phyloP scores from a whole-genome alignment of 2,329 filamentous ascomycete genomes.

The Trichoderma polysporum region DNA sequence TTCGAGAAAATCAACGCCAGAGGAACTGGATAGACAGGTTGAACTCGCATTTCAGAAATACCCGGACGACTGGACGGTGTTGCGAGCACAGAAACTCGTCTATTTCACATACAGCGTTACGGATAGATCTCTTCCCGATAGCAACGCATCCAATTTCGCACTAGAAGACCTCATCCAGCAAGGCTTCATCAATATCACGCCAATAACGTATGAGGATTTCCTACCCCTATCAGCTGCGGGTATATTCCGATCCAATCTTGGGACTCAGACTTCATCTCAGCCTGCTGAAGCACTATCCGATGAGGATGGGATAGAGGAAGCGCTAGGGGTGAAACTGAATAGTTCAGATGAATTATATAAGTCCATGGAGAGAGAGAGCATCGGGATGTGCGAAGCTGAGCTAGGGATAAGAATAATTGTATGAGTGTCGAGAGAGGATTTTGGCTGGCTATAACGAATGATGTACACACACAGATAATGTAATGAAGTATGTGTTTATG shows the following conservation, averaged over 20 bases:
- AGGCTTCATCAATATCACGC: slow-evolving; percentile 37
- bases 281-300: slow-evolving; percentile 5
- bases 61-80: slow-evolving; percentile 43
- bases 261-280: background rate
- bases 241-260: slow-evolving; percentile 49
- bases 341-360: slow-evolving; percentile 25
- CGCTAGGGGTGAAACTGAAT: slow-evolving; percentile 9
- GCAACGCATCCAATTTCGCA: background rate
- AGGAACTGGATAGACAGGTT: slow-evolving; percentile 27
- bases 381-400: slow-evolving; percentile 28
- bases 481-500: background rate
- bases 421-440: background rate
- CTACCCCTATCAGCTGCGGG: slow-evolving; percentile 53
- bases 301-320: slow-evolving; percentile 21
- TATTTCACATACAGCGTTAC: slow-evolving; percentile 39
- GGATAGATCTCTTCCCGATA: background rate
- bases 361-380: slow-evolving; percentile 19
- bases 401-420: background rate
- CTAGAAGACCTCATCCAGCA: slow-evolving; percentile 36
- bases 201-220: slow-evolving; percentile 56
- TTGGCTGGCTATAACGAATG: background rate
- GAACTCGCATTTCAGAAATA: slow-evolving; percentile 36
- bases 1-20: background rate
- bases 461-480: background rate
- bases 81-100: slow-evolving; percentile 38